Evolutionary conservation across 306 rosid species (phyloP).

Genomic region (Acmispon strigosus): DNA sequence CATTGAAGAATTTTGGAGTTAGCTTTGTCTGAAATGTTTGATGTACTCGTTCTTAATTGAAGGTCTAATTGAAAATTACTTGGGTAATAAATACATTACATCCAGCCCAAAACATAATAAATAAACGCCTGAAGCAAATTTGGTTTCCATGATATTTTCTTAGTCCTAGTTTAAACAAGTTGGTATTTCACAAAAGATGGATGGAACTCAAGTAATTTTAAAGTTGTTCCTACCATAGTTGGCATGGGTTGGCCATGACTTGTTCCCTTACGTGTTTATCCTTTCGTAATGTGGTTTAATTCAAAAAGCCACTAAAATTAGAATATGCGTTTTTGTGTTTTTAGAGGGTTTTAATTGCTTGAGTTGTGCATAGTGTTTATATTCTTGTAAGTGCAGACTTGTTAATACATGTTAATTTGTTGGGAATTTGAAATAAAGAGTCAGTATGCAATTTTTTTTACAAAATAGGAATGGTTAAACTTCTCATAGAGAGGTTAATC

Average conservation of each 20-base stretch:
- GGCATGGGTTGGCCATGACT: neutral
- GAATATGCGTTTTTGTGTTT: constrained; percentile 1
- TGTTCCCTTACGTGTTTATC: constrained; percentile 11
- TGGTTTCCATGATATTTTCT: neutral
- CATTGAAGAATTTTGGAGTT: constrained; percentile 6
- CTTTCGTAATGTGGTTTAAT: neutral
- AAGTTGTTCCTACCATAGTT: constrained; percentile 6
- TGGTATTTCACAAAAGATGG: constrained; percentile 7
- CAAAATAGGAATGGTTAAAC: neutral
- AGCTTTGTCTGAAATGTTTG: constrained; percentile 9
- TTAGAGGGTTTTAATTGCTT: neutral
- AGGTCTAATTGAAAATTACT: constrained; percentile 1
- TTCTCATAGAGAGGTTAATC: neutral
- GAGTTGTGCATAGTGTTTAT: neutral
- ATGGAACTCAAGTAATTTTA: neutral
- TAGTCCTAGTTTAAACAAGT: neutral
- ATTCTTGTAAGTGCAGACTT: neutral
- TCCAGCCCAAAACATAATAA: neutral
- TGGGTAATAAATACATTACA: neutral
- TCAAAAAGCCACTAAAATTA: neutral
- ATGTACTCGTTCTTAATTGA: neutral
- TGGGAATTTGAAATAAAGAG: neutral
- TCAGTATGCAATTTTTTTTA: neutral
- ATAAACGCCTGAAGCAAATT: neutral
- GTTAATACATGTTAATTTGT: neutral